These are phyloP conservation scores for Plasmopara muralis DNA, from an alignment of 352 stramenopile genomes.

Conservation along the genomic window DNA sequence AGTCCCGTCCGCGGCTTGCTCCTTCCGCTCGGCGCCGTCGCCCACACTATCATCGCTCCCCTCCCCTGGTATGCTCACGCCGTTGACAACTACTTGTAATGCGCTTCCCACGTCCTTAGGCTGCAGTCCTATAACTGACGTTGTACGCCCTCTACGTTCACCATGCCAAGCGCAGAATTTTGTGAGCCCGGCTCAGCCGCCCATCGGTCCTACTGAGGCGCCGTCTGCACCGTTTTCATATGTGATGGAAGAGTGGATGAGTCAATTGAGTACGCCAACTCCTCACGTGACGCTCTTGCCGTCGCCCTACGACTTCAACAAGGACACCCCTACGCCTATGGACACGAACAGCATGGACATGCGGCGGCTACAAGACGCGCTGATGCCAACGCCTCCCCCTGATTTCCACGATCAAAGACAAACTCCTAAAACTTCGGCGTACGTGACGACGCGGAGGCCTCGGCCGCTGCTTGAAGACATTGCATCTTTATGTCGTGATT, in stretches of 20 bases:
- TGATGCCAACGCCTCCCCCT: conserved; percentile 61
- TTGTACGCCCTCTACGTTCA: conserved; percentile 21
- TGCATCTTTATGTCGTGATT: conserved; percentile 66
- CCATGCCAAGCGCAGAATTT: conserved; percentile 14
- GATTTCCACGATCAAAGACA: conserved; percentile 54
- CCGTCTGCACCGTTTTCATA: conserved; percentile 53
- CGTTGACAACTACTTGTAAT: conserved; percentile 21
- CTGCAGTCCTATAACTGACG: conserved; percentile 33
- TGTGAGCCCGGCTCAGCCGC: conserved; percentile 16
- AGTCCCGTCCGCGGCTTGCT: conserved; percentile 21
- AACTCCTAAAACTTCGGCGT: conserved; percentile 54
- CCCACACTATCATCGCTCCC: conserved; percentile 36
- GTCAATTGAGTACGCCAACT: conserved; percentile 63
- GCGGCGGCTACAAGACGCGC: conserved; percentile 60
- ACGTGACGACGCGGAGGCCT: conserved; percentile 38
- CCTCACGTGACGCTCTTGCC: conserved; percentile 73
- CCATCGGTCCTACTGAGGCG: conserved; percentile 7
- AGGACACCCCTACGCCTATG: conserved; percentile 64
- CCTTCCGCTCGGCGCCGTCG: conserved; percentile 28
- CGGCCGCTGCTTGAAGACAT: conserved; percentile 70
- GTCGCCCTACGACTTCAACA: conserved; percentile 75
- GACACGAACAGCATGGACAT: conserved; percentile 62
- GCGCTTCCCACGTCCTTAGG: conserved; percentile 15
- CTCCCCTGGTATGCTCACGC: conserved; percentile 49
- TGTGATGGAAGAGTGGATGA: conserved; percentile 82